phyloP scores from a whole-genome alignment of 257 asterid species.

The Phtheirospermum japonicum region DNA sequence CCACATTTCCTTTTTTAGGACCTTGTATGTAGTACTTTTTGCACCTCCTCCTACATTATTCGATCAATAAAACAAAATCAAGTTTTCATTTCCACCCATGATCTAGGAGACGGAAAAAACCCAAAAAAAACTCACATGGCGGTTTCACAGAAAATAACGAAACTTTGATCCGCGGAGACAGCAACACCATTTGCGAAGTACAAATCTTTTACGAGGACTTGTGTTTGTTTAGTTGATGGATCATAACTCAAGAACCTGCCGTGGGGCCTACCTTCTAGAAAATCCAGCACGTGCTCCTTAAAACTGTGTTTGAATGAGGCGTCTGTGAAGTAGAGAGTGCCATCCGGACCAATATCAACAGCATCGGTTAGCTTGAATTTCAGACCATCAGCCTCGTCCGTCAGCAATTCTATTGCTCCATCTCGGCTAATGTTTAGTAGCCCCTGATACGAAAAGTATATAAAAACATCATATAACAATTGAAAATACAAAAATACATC shows the following conservation, averaged over 20 bases:
- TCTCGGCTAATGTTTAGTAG: conserved; percentile 56
- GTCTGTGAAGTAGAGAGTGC: conserved; percentile 76
- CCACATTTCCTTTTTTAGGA: conserved; percentile 51
- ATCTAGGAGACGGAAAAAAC: no score
- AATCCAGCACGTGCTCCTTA: conserved; percentile 32
- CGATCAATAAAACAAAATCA: not conserved
- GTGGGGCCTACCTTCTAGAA: conserved; percentile 59
- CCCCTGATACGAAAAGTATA: no score
- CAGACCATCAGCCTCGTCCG: conserved; percentile 72
- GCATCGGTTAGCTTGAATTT: conserved; percentile 73
- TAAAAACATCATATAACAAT: no score
- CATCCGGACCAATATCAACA: conserved; percentile 58
- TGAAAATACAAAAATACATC: no score
- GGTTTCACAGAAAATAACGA: conserved; percentile 72
- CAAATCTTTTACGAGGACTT: conserved; percentile 46
- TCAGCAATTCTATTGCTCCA: conserved; percentile 52
- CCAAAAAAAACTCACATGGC: conserved; percentile 34
- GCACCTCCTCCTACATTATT: conserved; percentile 63
- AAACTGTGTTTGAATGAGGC: conserved; percentile 55
- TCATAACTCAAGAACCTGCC: conserved; percentile 77
- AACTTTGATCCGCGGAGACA: conserved; percentile 57
- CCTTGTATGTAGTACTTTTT: conserved; percentile 59
- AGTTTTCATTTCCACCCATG: not conserved
- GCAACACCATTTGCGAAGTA: conserved; percentile 81
- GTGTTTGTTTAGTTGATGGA: conserved; percentile 64